Base-by-base conservation (phyloP, 257 asterid genomes). In the Coffea canephora region DNA sequence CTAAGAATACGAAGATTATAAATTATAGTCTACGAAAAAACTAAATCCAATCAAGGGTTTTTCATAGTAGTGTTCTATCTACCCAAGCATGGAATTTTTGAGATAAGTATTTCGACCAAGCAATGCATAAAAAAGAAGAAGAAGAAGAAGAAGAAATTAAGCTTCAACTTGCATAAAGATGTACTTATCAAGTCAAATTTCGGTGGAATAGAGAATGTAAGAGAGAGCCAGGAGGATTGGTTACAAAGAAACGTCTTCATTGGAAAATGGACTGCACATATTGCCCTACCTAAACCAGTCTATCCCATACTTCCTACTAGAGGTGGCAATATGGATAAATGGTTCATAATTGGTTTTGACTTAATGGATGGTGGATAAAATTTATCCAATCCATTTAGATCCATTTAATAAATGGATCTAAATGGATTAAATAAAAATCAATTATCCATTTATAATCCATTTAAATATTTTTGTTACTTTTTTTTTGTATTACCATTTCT, bases 181-280 rank as follows among this genome's bases (percentile, higher is more conserved):
- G 6, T 2, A 0, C 39, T 62, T 25, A 18, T 62, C 69, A n/a
- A 81, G 80, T 81, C 84, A 81, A 81, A 68, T 57, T 75, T 75
- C 54, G 73, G 80, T 68, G 77, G 36, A 69, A 43, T 49, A 66
- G 50, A 61, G 61, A 74, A 50, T 65, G 23, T 36, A 27, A 67
- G 76, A 69, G 76, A 34, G 21, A 19, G 48, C 46, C 67, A 72
- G 68, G 73, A 18, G 78, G 86, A 80, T 78, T 66, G 67, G 76
- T 77, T 77, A 69, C 80, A 69, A 75, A 76, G 86, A 55, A 83
- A 86, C 87, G 80, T 66, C 62, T 49, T 76, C 89, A 86, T 78
- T 73, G 66, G 80, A 50, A 74, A 79, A 70, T 74, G 80, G 83
- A 65, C 75, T 71, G 49, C 74, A 68, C 73, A 69, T 41, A 67